Evolutionary conservation across 345 rosid species (phyloP).

Genomic region (Combretum micranthum): DNA sequence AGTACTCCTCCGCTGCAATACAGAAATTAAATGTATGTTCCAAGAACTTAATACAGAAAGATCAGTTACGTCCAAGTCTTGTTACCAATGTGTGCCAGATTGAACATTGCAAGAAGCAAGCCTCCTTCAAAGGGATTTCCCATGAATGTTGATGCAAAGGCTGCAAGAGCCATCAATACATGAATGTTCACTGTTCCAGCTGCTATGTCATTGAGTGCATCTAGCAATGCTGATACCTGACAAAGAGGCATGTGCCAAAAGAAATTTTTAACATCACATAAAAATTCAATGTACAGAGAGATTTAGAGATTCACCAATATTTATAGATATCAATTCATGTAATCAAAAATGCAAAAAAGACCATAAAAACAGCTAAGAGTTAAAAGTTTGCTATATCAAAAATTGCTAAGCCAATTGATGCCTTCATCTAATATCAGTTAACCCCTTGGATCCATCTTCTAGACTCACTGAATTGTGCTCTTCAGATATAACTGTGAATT

Average conservation of each 20-base stretch:
- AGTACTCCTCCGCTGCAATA: constrained; percentile 89
- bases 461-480: too few relatives aligned
- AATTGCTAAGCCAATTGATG: too few relatives aligned
- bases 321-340: not conserved
- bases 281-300: not conserved
- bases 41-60: too few relatives aligned
- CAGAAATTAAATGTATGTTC: too few relatives aligned
- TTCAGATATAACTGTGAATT: too few relatives aligned
- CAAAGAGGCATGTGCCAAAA: constrained; percentile 1
- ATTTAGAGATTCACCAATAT: not conserved
- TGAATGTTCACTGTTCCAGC: constrained; percentile 95
- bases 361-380: too few relatives aligned
- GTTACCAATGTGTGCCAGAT: constrained; percentile 90
- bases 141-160: constrained; percentile 92
- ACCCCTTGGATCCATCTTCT: too few relatives aligned
- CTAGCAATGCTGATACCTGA: constrained; percentile 88
- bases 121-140: constrained; percentile 97
- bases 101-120: constrained; percentile 91
- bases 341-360: too few relatives aligned
- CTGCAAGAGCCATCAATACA: constrained; percentile 93
- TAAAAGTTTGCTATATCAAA: too few relatives aligned
- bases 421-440: too few relatives aligned
- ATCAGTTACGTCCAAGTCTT: not conserved
- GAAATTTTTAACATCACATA: not conserved
- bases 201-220: constrained; percentile 78